Evolutionary conservation across 2,329 filamentous ascomycete genomes (phyloP).

Genomic region (Amphichorda felina): DNA sequence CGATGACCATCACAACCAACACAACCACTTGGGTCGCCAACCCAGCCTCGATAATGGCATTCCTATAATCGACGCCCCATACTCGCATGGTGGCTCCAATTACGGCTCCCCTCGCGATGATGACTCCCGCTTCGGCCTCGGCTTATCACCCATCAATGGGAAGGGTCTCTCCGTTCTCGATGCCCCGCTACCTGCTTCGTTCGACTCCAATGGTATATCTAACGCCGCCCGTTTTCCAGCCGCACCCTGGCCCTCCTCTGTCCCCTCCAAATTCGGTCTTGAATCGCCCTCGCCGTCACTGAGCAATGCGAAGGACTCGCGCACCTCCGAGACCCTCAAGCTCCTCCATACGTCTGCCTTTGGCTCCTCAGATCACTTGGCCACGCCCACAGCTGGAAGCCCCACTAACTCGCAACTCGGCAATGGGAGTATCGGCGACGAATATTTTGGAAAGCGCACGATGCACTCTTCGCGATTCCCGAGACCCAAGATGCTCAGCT

Average conservation of each 20-base stretch:
- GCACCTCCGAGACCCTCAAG: constrained; percentile 53
- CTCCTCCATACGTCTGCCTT: constrained; percentile 56
- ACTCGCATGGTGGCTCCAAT: constrained; percentile 41
- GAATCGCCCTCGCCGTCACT: constrained; percentile 75
- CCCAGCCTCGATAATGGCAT: constrained; percentile 42
- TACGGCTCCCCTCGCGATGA: constrained; percentile 81
- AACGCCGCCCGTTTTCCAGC: constrained; percentile 69
- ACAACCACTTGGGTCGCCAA: constrained; percentile 32
- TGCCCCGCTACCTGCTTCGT: constrained; percentile 84
- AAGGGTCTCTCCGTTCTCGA: constrained; percentile 80
- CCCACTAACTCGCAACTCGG: constrained; percentile 39
- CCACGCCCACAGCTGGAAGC: constrained; percentile 32
- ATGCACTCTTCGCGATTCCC: constrained; percentile 55
- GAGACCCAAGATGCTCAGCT: constrained; percentile 57
- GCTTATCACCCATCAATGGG: constrained; percentile 63
- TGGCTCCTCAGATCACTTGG: constrained; percentile 54
- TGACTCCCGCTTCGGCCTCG: constrained; percentile 50
- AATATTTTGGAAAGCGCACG: constrained; percentile 58
- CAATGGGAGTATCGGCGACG: constrained; percentile 28
- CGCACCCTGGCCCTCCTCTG: constrained; percentile 81
- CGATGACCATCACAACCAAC: constrained; percentile 23
- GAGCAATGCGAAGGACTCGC: constrained; percentile 45
- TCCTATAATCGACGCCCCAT: constrained; percentile 46
- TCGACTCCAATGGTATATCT: constrained; percentile 91
- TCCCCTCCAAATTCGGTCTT: constrained; percentile 82